Percentiles rank a stretch among this genome's conserved stretches.
phyloP scores from a whole-genome alignment of 2,329 filamentous ascomycete genomes.

The Allantophomopsis lycopodina region DNA sequence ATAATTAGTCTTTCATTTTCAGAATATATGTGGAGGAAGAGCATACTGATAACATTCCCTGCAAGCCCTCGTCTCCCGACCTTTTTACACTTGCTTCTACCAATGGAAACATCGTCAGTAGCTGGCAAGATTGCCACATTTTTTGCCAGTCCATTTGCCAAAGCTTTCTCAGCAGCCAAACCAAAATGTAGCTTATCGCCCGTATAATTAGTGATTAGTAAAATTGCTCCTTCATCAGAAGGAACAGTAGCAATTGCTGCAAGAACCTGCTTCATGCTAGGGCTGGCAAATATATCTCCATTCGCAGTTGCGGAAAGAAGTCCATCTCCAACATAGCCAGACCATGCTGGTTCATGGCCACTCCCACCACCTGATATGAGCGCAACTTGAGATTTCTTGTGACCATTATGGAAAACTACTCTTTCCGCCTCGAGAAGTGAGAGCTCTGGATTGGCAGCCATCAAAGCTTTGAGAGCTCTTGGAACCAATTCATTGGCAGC shows the following conservation, averaged over 20 bases:
- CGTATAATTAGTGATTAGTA: slow-evolving; percentile 25
- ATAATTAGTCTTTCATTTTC: neutral
- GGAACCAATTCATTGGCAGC: slow-evolving; percentile 29
- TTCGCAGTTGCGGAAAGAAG: slow-evolving; percentile 21
- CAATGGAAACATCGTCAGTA: slow-evolving; percentile 25
- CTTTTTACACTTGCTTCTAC: slow-evolving; percentile 27
- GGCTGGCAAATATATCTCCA: slow-evolving; percentile 22
- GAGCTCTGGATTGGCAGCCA: slow-evolving; percentile 27
- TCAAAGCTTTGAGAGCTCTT: slow-evolving; percentile 30
- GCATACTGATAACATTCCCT: slow-evolving; percentile 32
- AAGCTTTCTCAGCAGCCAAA: slow-evolving; percentile 23
- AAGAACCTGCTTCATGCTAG: slow-evolving; percentile 22
- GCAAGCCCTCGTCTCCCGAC: slow-evolving; percentile 31
- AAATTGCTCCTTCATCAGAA: slow-evolving; percentile 16
- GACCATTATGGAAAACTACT: slow-evolving; percentile 30
- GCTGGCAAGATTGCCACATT: slow-evolving; percentile 1
- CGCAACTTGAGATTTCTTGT: slow-evolving; percentile 12
- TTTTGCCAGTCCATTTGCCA: slow-evolving; percentile 16
- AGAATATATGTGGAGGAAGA: neutral
- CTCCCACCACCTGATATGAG: slow-evolving; percentile 15
- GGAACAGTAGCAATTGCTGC: slow-evolving; percentile 20
- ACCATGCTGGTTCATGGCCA: slow-evolving; percentile 23
- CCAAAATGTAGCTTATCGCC: slow-evolving; percentile 28
- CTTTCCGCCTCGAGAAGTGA: slow-evolving; percentile 29
- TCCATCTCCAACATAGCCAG: slow-evolving; percentile 21